Evolutionary conservation across 1,284 basidiomycete genomes (phyloP), one percentile per base, ranked within the genome.

Genomic region (Leccinum pachyderme): DNA sequence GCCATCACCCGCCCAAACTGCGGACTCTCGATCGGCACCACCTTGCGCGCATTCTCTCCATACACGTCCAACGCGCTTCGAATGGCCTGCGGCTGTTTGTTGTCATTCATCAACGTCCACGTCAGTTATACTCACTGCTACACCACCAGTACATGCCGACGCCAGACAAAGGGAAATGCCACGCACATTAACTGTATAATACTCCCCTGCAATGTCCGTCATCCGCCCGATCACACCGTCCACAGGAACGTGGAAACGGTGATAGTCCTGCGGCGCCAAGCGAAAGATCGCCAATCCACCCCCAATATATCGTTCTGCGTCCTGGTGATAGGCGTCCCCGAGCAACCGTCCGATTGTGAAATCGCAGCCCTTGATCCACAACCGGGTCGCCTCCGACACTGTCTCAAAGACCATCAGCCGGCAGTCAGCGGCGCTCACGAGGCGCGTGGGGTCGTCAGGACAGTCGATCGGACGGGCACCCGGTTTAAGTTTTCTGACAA

Each of bases 301-400:
- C 12, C 90, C 89, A 5, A 79, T 74, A 67, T 90, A 98, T 33
- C 79, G 78, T 2, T 87, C 82, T 1, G 81, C 81, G 53, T 89
- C 81, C 24, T 80, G 76, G 55, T 83, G 82, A 70, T 93, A 93
- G 7, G 75, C 75, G 7, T 91, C 87, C 0, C 95, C 95, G 0
- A 99, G 80, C 39, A 99, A 77, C 2, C 87, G 80, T 1, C 75
- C 78, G 2, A 98, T 80, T 0, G 85, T 88, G 68, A 98, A 98
- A 62, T 97, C 93, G 25, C 93, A 85, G 0, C 96, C 97, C 69
- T 99, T 99, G 75, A 99, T 97, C 96, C 97, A 99, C 5, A 99
- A 75, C 24, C 79, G 77, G 1, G 93, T 98, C 1, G 97, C 95
- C 53, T 93, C 89, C 47, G 72, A 76, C 7, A 98, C 86, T 0